phyloP scores from a whole-genome alignment of 2,329 filamentous ascomycete genomes.

The Hypoxylon sp. region DNA sequence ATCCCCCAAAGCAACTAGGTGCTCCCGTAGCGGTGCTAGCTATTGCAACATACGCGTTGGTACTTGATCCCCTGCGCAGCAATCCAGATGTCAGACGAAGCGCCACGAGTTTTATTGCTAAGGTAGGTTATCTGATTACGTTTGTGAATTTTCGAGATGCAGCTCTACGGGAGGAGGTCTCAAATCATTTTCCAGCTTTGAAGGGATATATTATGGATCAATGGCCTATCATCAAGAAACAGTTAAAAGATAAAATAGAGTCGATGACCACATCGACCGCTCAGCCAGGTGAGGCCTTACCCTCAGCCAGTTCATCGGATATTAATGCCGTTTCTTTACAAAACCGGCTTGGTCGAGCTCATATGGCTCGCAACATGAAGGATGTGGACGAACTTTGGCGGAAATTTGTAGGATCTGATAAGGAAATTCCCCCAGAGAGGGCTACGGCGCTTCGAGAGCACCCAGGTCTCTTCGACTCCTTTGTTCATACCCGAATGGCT shows the following conservation, averaged over 20 bases:
- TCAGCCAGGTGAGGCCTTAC: not conserved
- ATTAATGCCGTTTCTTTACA: conserved; percentile 24
- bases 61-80: conserved; percentile 47
- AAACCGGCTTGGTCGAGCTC: conserved; percentile 30
- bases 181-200: conserved; percentile 33
- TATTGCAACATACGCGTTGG: conserved; percentile 51
- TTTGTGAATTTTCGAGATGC: conserved; percentile 34
- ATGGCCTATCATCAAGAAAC: conserved; percentile 41
- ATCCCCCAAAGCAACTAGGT: conserved; percentile 39
- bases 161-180: conserved; percentile 28
- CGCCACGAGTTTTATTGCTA: conserved; percentile 42
- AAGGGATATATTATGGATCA: conserved; percentile 40
- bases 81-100: conserved; percentile 29
- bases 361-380: conserved; percentile 19
- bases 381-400: conserved; percentile 43
- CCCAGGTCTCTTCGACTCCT: conserved; percentile 42
- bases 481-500: conserved; percentile 43
- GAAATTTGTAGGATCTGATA: conserved; percentile 34
- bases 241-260: conserved; percentile 24
- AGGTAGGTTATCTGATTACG: conserved; percentile 39
- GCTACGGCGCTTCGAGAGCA: conserved; percentile 34
- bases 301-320: not conserved
- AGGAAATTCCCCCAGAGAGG: conserved; percentile 30
- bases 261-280: not conserved
- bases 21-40: conserved; percentile 46